Evolutionary conservation across 805 yeast species (phyloP), one percentile per base, ranked within the genome.

Genomic region (Kuraishia cidri): DNA sequence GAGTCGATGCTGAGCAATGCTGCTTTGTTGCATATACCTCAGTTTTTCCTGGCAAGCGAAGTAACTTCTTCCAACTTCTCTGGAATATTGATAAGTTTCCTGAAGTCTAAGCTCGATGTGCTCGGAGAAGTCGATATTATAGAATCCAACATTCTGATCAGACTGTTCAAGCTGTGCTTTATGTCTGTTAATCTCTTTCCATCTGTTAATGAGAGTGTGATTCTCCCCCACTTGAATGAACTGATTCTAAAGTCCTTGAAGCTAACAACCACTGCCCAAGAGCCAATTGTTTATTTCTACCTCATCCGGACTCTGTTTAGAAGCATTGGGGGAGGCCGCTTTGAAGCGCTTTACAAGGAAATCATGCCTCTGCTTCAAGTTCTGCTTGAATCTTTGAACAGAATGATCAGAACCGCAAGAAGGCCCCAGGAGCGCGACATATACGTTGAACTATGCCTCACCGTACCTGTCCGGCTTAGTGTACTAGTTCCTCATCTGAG

Each of bases 131-230:
- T 80, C 25, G 88, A 86, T 48, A 66, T 79, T 23, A 69, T 80
- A 21, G 79, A 77, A 43, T 76, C 95, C 0, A 84, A 83, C 46
- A 79, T 92, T 34, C 58, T 92, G 42, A 82, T 87, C 15, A 65
- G 97, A 37, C 61, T 94, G 26, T 92, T 87, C 72, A 90, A 88
- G 54, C 62, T 92, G 25, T 86, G 95, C 45, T 90, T 92, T 56
- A 86, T 90, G 94, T 87, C 96, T 3, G 97, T 92, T 3, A 90
- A 86, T 45, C 62, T 90, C 31, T 90, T 87, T 52, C 97, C 97
- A 1, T 61, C 75, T 4, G 73, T 81, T 3, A 94, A 92, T 50
- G 98, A 94, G 56, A 64, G 74, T 37, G 95, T 92, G 5, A 68
- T 92, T 6, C 61, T 88, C 28, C 97, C 97, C 1, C 95, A 92